Conservation (phyloP, 2,329 filamentous ascomycete species). For the Coniochaeta sp. region DNA sequence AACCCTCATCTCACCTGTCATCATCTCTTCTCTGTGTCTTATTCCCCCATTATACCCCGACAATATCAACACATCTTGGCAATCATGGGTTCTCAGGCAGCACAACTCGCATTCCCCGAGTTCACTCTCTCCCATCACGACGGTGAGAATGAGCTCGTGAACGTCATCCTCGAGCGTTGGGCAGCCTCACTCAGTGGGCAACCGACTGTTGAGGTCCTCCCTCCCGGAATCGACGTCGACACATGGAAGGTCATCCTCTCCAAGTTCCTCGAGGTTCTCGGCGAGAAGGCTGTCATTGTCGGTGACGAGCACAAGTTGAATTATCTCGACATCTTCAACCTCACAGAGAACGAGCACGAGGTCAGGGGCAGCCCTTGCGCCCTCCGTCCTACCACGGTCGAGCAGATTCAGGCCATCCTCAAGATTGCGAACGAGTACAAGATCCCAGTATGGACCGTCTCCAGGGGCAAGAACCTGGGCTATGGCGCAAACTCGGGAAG, state of each 20-base stretch:
- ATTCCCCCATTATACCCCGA: background rate
- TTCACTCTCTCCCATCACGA: slow-evolving; percentile 5
- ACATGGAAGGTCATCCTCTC: slow-evolving; percentile 6
- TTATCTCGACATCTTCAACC: slow-evolving; percentile 8
- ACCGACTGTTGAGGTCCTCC: slow-evolving; percentile 6
- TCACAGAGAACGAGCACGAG: slow-evolving; percentile 7
- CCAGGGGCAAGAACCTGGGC: slow-evolving; percentile 15
- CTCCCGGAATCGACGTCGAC: slow-evolving; percentile 5
- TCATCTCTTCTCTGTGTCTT: background rate
- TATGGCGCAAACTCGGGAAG: background rate
- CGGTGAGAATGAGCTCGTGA: slow-evolving; percentile 7
- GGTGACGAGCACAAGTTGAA: slow-evolving; percentile 8
- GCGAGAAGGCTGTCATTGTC: slow-evolving; percentile 11
- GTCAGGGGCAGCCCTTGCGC: slow-evolving; percentile 7
- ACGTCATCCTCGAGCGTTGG: slow-evolving; percentile 8
- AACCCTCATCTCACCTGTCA: no score
- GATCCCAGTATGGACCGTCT: slow-evolving; percentile 22
- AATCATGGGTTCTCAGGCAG: slow-evolving; percentile 3
- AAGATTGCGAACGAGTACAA: slow-evolving; percentile 15
- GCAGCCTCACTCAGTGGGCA: slow-evolving; percentile 6
- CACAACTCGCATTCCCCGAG: slow-evolving; percentile 5
- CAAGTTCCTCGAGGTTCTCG: slow-evolving; percentile 22
- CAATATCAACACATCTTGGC: background rate
- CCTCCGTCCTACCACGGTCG: slow-evolving; percentile 2
- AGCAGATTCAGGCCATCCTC: background rate